These are phyloP conservation scores for Mesembryanthemum crystallinum DNA, from an alignment of 148 eudicot species.

Conservation along the genomic window DNA sequence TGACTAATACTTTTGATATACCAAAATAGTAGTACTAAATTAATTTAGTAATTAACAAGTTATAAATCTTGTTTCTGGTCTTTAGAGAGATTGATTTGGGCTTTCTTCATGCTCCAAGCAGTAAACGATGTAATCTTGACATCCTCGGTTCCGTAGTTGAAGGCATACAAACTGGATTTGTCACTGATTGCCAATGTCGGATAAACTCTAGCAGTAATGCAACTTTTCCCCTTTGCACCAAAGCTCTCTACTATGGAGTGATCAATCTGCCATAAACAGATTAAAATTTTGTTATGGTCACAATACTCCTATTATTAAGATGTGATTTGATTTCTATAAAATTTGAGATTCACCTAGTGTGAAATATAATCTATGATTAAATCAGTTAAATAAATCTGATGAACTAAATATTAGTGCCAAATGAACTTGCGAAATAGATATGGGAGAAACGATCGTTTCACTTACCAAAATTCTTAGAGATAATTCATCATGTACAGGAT, in stretches of 20 bases:
- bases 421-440: too few relatives aligned
- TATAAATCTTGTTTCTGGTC: constrained; percentile 17
- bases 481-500: constrained; percentile 44
- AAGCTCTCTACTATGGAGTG: constrained; percentile 67
- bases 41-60: too few relatives aligned
- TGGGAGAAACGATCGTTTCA: not conserved
- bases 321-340: too few relatives aligned
- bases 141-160: constrained; percentile 49
- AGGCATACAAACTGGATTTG: constrained; percentile 49
- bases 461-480: constrained; percentile 34
- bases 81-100: constrained; percentile 26
- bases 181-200: constrained; percentile 46
- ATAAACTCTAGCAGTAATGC: constrained; percentile 67
- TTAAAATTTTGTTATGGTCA: too few relatives aligned
- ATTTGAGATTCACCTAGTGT: too few relatives aligned
- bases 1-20: too few relatives aligned
- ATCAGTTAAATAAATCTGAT: not conserved
- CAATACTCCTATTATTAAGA: too few relatives aligned
- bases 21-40: too few relatives aligned
- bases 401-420: too few relatives aligned
- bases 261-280: constrained; percentile 59
- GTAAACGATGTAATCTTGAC: constrained; percentile 35
- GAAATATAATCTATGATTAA: too few relatives aligned
- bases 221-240: constrained; percentile 52
- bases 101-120: constrained; percentile 64